A percentile compares a stretch with the other conserved stretches of the same genome.
phyloP scores from a whole-genome alignment of 768 basidiomycete species.

The Tulasnella sp. region DNA sequence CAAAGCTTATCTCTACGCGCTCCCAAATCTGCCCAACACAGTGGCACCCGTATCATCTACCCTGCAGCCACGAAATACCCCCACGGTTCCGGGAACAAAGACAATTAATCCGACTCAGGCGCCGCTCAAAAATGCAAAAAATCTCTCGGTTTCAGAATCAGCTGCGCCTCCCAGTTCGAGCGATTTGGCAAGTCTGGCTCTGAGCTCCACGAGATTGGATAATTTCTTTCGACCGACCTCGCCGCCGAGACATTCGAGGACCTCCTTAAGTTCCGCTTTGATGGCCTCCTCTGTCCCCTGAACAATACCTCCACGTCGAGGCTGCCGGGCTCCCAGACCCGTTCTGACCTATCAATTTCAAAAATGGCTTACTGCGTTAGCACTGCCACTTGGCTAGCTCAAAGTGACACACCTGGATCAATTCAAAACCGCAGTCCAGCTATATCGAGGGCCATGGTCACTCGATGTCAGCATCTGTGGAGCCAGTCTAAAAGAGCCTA shows the following conservation, averaged over 20 bases:
- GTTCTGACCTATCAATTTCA: background rate
- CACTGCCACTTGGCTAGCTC: background rate
- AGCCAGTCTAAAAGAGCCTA: no score
- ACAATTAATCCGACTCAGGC: background rate
- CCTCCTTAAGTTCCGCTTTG: background rate
- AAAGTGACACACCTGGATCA: background rate
- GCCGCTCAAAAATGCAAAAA: background rate
- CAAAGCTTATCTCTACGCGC: background rate
- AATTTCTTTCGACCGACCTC: background rate
- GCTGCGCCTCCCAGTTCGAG: background rate
- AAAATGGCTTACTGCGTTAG: background rate
- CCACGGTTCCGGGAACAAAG: background rate
- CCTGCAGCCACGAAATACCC: background rate
- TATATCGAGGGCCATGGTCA: background rate
- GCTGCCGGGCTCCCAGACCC: background rate
- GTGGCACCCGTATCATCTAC: background rate
- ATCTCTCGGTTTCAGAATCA: background rate
- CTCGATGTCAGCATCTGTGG: background rate
- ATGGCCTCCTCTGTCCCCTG: background rate
- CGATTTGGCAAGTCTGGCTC: background rate
- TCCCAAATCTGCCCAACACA: background rate
- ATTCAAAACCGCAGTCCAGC: background rate
- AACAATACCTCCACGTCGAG: background rate
- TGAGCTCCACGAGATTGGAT: background rate
- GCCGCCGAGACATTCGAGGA: background rate